phyloP scores from a whole-genome alignment of 805 yeast species.

The Brettanomyces naardenensis region DNA sequence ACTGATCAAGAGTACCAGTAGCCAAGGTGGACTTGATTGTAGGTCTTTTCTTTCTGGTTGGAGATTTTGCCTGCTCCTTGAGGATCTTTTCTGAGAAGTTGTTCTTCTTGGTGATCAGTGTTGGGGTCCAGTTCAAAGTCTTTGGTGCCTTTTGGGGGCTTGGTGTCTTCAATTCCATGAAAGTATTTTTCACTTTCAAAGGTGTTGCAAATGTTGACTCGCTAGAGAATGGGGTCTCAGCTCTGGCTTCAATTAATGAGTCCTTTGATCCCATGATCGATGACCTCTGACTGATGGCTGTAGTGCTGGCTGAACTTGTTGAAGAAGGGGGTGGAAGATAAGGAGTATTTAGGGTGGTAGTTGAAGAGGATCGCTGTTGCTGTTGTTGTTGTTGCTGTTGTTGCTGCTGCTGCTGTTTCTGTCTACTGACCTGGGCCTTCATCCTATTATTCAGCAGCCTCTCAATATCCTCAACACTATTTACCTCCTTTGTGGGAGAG shows the following conservation, averaged over 20 bases:
- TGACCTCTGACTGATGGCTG: not conserved
- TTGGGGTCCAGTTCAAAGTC: slow-evolving; percentile 28
- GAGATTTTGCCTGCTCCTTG: slow-evolving; percentile 34
- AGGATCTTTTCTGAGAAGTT: slow-evolving; percentile 21
- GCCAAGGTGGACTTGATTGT: slow-evolving; percentile 67
- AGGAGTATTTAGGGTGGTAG: not conserved
- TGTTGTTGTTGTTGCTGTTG: not conserved
- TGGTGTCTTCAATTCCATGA: slow-evolving; percentile 20
- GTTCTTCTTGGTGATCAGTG: slow-evolving; percentile 25
- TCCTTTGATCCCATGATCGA: no score
- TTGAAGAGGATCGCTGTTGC: not conserved
- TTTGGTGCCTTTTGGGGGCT: slow-evolving; percentile 21
- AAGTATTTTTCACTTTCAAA: slow-evolving; percentile 18
- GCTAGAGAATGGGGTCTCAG: slow-evolving; percentile 1
- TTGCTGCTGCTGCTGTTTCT: not conserved
- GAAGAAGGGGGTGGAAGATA: not conserved
- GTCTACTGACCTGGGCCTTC: not conserved
- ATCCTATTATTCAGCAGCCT: slow-evolving; percentile 1
- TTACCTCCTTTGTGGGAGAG: slow-evolving; percentile 5
- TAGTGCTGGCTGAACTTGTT: not conserved
- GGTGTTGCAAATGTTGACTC: slow-evolving; percentile 17
- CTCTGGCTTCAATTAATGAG: slow-evolving; percentile 7
- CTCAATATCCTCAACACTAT: slow-evolving; percentile 2
- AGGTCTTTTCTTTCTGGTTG: slow-evolving; percentile 36
- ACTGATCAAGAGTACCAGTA: slow-evolving; percentile 81